Evolutionary conservation across 495 filamentous ascomycete genomes (phyloP), one percentile per base, ranked within the genome.

Genomic region (Penicillium coffeae): DNA sequence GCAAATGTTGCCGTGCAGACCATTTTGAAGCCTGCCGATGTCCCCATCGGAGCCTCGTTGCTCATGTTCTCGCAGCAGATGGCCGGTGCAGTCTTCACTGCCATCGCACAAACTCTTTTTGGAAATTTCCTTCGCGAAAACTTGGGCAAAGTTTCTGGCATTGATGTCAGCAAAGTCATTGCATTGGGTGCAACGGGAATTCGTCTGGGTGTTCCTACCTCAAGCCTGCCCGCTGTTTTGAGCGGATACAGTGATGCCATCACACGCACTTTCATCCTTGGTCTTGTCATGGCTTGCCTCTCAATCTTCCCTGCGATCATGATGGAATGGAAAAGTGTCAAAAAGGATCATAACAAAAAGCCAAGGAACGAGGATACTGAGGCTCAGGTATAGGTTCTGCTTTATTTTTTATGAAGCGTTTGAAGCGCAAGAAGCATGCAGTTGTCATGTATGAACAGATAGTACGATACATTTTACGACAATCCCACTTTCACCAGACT

Each of bases 1-100:
- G 58, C 65, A 20, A 58, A 66, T 21, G 58, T 70, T 8, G 62
- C 57, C 7, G 65, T 60, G 21, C 69, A 74, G 34, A 54, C 62
- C 18, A 50, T 51, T 30, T 51, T 63, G 8, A 32, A 22, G 20
- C 43, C 51, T n/a, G 15, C 30, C 20, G 63, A 69, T 50, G 41
- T 67, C 12, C 56, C 53, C 1, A 58, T 55, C 0, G 63, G 60
- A 3, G 51, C 56, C 18, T 70, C 80, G 12, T 63, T 81, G 46
- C 30, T 68, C 21, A 57, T 68, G 19, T 62, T 67, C 40, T 61
- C 60, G 34, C 60, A 61, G 46, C 75, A 76, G 39, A 62, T 87
- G 12, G 82, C 81, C 12, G 80, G 80, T 33, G 77, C 79, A 3
- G 63, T 86, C 3, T 82, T 82, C 47, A 71, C 72, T 0, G 72